Evolutionary conservation across 805 yeast species (phyloP).

Genomic region (Suhomyces faveliae): DNA sequence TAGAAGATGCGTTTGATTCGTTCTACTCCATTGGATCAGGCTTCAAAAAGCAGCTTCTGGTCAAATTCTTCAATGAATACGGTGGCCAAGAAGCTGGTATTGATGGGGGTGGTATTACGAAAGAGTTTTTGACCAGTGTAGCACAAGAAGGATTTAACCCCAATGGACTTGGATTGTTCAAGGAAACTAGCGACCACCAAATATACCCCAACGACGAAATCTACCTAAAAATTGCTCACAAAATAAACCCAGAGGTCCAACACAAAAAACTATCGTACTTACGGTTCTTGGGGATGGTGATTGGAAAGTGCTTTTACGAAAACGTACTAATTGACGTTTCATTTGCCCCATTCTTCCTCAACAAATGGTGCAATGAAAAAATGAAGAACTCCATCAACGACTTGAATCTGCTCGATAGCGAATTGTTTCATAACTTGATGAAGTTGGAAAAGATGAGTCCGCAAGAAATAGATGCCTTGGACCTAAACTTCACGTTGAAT

Average conservation of each 20-base stretch:
- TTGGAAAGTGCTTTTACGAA: slow-evolving; percentile 89
- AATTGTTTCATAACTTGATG: slow-evolving; percentile 61
- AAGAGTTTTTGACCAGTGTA: slow-evolving; percentile 79
- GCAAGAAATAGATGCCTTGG: slow-evolving; percentile 56
- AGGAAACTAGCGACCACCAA: slow-evolving; percentile 50
- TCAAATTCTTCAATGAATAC: slow-evolving; percentile 64
- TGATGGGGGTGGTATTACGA: slow-evolving; percentile 96
- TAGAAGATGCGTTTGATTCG: slow-evolving; percentile 70
- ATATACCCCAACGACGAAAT: slow-evolving; percentile 72
- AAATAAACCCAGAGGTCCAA: slow-evolving; percentile 30
- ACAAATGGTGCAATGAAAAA: slow-evolving; percentile 56
- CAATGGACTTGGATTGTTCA: slow-evolving; percentile 31
- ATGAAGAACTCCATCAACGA: slow-evolving; percentile 73
- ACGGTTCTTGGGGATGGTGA: slow-evolving; percentile 73
- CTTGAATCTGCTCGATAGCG: slow-evolving; percentile 64
- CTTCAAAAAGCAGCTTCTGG: slow-evolving; percentile 60
- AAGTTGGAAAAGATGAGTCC: slow-evolving; percentile 57
- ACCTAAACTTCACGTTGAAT: slow-evolving; percentile 63
- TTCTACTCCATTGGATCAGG: slow-evolving; percentile 52
- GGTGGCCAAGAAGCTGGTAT: slow-evolving; percentile 83
- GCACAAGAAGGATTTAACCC: slow-evolving; percentile 64
- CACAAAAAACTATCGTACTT: slow-evolving; percentile 29
- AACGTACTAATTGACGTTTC: slow-evolving; percentile 75
- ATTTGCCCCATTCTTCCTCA: slow-evolving; percentile 82
- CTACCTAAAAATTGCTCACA: slow-evolving; percentile 30